Evolutionary conservation across 305 asterid species (phyloP), one percentile per base, ranked within the genome.

Genomic region (Caryopteris hybrid): DNA sequence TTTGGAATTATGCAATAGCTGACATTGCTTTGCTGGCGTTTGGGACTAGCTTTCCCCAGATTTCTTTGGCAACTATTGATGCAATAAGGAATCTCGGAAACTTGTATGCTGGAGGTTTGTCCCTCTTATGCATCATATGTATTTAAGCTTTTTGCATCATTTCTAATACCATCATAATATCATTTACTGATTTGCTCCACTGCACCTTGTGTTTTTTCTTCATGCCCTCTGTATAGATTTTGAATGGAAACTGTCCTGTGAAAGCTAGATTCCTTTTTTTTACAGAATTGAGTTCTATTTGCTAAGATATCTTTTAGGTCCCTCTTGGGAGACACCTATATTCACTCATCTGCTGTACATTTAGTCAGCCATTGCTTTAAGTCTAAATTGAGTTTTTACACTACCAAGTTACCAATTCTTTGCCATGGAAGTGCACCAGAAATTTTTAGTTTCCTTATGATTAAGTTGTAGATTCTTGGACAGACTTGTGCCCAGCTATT

Each of bases 41-140:
- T 61, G 99, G 99, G 65, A 93, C 99, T 13, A 93, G 99, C 79
- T 93, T 93, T 75, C 99, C 99, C 6, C 99, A 90, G 81, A 93
- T 90, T 51, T 93, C 99, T 34, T 74, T 93, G 75, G 99, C 99
- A 45, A 93, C 95, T 21, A 87, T 93, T 70, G 99, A 93, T 82
- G 96, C 97, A 41, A 80, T 93, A 65, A 86, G 88, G 78, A 84
- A 93, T 77, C 59, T 90, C 50, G 97, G 99, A 64, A 70, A 68
- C 29, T 60, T 84, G 68, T 84, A 87, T 63, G 99, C 99, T 69
- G 99, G 99, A 90, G 99, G 97, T 91, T 74, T 46, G 88, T 74
- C 62, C 64, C 41, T 27, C 73, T 59, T 60, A 45, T 51, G 23
- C 55, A 10, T 12, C 53, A 4, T 36, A 12, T 34, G 5, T 42